Conservation (phyloP, 257 asterid genomes). For the Solanum acaule region DNA sequence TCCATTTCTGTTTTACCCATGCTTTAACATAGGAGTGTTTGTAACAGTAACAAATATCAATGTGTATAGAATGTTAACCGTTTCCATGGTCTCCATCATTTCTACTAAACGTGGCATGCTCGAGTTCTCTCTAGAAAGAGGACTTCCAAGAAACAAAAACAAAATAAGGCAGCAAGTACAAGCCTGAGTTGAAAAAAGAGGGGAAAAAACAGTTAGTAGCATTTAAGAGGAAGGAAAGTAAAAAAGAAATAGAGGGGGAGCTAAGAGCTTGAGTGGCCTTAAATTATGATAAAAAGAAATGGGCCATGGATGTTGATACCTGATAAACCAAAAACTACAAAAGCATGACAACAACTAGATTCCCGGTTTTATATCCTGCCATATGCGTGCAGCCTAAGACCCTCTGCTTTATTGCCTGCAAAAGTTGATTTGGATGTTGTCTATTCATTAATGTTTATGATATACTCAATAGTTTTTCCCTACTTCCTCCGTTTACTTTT, state of each 20-base stretch:
- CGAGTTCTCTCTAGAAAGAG: neutral
- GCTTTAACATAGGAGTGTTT: neutral
- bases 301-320: neutral
- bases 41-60: neutral
- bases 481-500: neutral
- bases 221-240: neutral
- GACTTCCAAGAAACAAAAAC: neutral
- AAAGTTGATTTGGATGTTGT: neutral
- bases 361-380: neutral
- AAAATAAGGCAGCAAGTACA: neutral
- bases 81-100: neutral
- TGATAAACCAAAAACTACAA: neutral
- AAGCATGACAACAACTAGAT: neutral
- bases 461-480: neutral
- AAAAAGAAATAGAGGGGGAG: neutral
- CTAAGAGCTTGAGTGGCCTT: neutral
- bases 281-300: neutral
- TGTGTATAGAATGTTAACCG: neutral
- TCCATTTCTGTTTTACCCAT: neutral
- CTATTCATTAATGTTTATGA: neutral
- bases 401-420: neutral
- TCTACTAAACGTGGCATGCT: neutral
- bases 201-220: neutral
- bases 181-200: neutral
- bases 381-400: neutral